Base-by-base conservation (phyloP, 2,329 filamentous ascomycete species). In the Colletotrichum siamense region DNA sequence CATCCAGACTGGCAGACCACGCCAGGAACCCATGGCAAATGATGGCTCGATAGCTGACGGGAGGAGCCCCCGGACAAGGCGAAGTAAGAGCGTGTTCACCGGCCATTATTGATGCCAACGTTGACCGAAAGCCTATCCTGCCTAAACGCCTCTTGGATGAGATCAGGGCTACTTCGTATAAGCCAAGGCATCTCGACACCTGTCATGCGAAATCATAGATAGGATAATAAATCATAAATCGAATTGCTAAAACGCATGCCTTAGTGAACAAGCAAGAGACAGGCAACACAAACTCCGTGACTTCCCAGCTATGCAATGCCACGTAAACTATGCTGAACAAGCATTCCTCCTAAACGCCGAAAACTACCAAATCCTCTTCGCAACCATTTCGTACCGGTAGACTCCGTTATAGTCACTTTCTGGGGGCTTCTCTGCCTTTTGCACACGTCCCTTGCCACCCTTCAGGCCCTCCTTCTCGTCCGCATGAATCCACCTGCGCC, bases 301-400 rank as follows among this genome's bases (percentile, higher is more conserved):
- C 55, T 26, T 30, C 55, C 55, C 22, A 59, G 55, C 55, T 59
- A 59, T 59, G 55, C 55, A 59, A 59, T 30, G 55, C 55, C 24
- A 52, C 5, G n/a, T 52, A 36, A 63, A 22, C 30, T 36, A 63
- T 63, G 59, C 59, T 63, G 32, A 39, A 36, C 8, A 12, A 8
- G 44, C n/a, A 22, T 22, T 52, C 44, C 44, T 13, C 8, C 39
- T 15, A 30, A 18, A 66, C 26, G 36, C 68, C 44, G 22, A 63
- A 39, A 44, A 18, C 79, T 85, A 99, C 97, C 97, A 99, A 80
- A 99, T 99, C 83, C 97, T 91, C 89, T 98, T 99, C 1, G 95
- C 95, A 80, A 96, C 94, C 97, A 99, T 98, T 82, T 96, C 95
- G 86, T 98, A 99, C 80, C 97, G 90, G 89, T 92, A 78, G 92